Conservation (phyloP, 352 stramenopile species). For the Blastocystis sp. region DNA sequence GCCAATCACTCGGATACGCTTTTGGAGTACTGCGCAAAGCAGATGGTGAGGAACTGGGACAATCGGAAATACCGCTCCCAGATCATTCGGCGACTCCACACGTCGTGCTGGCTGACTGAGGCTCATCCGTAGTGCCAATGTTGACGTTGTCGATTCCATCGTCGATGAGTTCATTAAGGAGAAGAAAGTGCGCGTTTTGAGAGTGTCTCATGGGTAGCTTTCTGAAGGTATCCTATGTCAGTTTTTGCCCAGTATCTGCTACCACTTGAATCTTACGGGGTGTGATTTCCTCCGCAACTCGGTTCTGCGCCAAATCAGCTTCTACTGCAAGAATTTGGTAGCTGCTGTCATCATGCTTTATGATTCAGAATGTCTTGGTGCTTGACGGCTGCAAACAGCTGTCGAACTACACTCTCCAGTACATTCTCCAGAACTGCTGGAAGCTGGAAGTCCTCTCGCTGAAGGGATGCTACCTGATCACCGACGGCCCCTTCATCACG, state of each 20-base stretch:
- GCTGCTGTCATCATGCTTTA: not conserved
- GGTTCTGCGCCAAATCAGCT: conserved; percentile 56
- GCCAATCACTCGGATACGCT: not conserved
- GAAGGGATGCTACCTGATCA: conserved; percentile 57
- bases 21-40: conserved; percentile 58
- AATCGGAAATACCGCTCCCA: conserved; percentile 26
- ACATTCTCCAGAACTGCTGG: conserved; percentile 67
- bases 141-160: conserved; percentile 43
- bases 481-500: conserved; percentile 56
- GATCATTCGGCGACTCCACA: conserved; percentile 21
- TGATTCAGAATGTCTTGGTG: conserved; percentile 10
- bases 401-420: conserved; percentile 48
- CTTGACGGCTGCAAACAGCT: conserved; percentile 62
- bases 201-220: conserved; percentile 38
- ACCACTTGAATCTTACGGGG: conserved; percentile 48
- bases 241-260: conserved; percentile 63
- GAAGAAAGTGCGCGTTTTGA: conserved; percentile 29
- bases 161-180: conserved; percentile 48
- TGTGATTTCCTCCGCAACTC: conserved; percentile 66
- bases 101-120: not conserved
- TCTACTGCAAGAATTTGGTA: conserved; percentile 67
- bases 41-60: conserved; percentile 58
- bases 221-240: conserved; percentile 52
- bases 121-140: conserved; percentile 41
- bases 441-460: conserved; percentile 54